A percentile compares a stretch with the other conserved stretches of the same genome.
phyloP scores from a whole-genome alignment of 768 basidiomycete species.

The Boletus reticuloceps region DNA sequence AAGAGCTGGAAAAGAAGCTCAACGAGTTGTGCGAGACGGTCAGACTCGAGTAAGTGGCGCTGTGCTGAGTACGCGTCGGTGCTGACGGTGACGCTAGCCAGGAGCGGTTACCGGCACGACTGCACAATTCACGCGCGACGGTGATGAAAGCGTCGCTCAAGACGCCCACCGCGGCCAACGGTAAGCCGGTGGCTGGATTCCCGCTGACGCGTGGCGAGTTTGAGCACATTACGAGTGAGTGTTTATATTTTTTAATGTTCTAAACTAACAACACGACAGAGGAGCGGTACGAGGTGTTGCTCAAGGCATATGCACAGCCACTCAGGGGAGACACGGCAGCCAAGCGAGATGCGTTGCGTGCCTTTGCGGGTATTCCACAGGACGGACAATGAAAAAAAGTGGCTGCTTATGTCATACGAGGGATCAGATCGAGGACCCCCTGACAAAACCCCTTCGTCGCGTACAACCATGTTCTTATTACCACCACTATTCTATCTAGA shows the following conservation, averaged over 20 bases:
- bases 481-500: too few relatives aligned
- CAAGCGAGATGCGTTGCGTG: constrained; percentile 37
- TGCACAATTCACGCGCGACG: constrained; percentile 36
- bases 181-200: constrained; percentile 37
- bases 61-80: too few relatives aligned
- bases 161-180: constrained; percentile 29
- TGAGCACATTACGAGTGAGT: constrained; percentile 43
- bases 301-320: constrained; percentile 35
- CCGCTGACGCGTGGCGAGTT: constrained; percentile 41
- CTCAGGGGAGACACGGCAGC: constrained; percentile 39
- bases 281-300: constrained; percentile 40
- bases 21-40: constrained; percentile 30
- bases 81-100: constrained; percentile 25
- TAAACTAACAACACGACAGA: constrained; percentile 17
- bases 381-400: constrained; percentile 17
- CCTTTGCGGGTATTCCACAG: constrained; percentile 36
- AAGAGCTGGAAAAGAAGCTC: constrained; percentile 37
- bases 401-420: constrained; percentile 2
- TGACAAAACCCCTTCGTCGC: background rate
- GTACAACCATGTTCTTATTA: too few relatives aligned
- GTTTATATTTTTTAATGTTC: too few relatives aligned
- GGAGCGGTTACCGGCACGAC: constrained; percentile 34
- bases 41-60: constrained; percentile 32
- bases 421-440: background rate
- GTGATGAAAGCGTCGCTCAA: constrained; percentile 32